Evolutionary conservation across 139 green algal species (phyloP).

Genomic region (Picochlorum sp.): DNA sequence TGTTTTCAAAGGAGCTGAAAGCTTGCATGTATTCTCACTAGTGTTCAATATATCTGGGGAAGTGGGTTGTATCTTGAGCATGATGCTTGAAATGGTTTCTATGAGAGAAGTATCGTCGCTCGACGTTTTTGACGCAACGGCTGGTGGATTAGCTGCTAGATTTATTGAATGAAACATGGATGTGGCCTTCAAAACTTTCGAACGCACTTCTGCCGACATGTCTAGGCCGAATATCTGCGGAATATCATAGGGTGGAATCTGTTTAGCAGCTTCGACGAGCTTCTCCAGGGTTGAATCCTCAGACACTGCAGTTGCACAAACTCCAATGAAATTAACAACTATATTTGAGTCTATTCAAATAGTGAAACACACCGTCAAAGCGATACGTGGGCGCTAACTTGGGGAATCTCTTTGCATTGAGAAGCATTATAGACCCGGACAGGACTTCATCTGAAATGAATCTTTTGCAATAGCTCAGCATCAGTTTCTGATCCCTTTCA

Average conservation of each 20-base stretch:
- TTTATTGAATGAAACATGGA: background rate
- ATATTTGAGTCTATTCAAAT: background rate
- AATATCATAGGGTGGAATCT: conserved; percentile 65
- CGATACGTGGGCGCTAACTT: background rate
- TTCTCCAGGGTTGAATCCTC: conserved; percentile 68
- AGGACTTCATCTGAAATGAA: conserved; percentile 41
- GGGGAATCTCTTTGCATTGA: background rate
- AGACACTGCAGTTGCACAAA: conserved; percentile 63
- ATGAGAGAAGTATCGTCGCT: too few relatives aligned
- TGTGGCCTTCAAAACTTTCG: conserved; percentile 46
- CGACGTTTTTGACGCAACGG: too few relatives aligned
- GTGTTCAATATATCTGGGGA: too few relatives aligned
- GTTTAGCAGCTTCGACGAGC: conserved; percentile 70
- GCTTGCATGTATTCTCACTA: too few relatives aligned
- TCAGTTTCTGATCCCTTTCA: conserved; percentile 82
- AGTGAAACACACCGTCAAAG: background rate
- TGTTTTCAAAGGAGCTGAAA: background rate
- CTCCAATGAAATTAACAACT: conserved; percentile 46
- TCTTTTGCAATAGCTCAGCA: conserved; percentile 87
- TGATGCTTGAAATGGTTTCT: too few relatives aligned
- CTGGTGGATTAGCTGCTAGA: background rate
- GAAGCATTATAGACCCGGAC: background rate
- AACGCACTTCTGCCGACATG: conserved; percentile 90
- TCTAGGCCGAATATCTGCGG: conserved; percentile 94
- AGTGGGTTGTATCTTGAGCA: too few relatives aligned